Conservation (phyloP, 768 basidiomycete genomes). For the Termitomyces titanicus region DNA sequence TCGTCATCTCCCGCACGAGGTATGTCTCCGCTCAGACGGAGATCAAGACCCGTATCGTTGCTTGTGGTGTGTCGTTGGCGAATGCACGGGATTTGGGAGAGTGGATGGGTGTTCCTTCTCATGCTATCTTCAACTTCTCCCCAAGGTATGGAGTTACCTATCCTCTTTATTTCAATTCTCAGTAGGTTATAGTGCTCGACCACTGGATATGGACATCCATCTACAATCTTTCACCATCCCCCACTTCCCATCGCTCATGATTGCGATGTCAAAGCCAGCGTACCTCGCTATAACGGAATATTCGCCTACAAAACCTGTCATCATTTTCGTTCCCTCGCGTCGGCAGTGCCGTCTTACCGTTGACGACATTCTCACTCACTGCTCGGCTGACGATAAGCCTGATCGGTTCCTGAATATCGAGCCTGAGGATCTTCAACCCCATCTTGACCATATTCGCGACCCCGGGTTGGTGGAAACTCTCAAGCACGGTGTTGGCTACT, state of each 20-base stretch:
- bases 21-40: conserved; percentile 95
- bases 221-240: conserved; percentile 93
- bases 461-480: conserved; percentile 71
- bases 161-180: not conserved
- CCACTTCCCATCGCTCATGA: conserved; percentile 99
- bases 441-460: conserved; percentile 83
- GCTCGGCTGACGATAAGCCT: conserved; percentile 79
- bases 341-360: conserved; percentile 94
- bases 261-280: conserved; percentile 97
- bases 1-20: conserved; percentile 93
- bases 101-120: conserved; percentile 94
- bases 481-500: conserved; percentile 90
- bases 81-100: conserved; percentile 95
- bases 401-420: conserved; percentile 91
- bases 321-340: conserved; percentile 89
- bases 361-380: conserved; percentile 86
- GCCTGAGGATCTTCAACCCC: conserved; percentile 75
- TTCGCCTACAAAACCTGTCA: conserved; percentile 80
- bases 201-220: conserved; percentile 95
- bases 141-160: conserved; percentile 54
- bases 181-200: conserved; percentile 67
- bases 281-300: conserved; percentile 91
- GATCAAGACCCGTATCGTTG: conserved; percentile 89
- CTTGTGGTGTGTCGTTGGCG: conserved; percentile 91
- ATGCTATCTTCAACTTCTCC: conserved; percentile 97